These are phyloP conservation scores for Albophoma yamanashiensis DNA, from an alignment of 2,329 filamentous ascomycete species.

Conservation along the genomic window DNA sequence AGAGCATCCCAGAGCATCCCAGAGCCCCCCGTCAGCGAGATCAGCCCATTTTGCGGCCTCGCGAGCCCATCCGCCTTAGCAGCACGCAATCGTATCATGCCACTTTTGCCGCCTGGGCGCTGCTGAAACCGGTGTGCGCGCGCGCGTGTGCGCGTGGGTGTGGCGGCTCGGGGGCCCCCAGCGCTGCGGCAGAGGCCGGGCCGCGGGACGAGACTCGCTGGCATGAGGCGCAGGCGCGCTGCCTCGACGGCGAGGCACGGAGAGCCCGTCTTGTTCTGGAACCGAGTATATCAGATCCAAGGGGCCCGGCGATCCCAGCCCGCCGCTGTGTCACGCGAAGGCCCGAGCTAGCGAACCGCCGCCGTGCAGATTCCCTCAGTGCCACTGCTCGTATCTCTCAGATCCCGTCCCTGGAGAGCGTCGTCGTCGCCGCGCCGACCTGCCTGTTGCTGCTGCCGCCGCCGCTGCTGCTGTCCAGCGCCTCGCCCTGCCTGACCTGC, in stretches of 20 bases:
- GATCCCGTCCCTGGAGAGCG: background rate
- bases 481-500: too few species aligned
- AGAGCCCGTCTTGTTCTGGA: background rate
- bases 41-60: constrained; percentile 25
- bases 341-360: background rate
- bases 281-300: background rate
- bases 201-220: background rate
- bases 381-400: background rate
- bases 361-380: background rate
- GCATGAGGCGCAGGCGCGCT: background rate
- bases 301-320: background rate
- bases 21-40: constrained; percentile 10
- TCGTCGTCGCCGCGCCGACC: background rate
- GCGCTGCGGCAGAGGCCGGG: background rate
- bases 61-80: constrained; percentile 16
- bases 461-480: background rate
- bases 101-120: constrained; percentile 15
- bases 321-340: background rate
- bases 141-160: background rate
- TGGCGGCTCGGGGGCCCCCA: background rate
- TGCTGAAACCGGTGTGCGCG: background rate
- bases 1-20: too few species aligned
- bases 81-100: constrained; percentile 22
- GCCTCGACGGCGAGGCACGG: background rate
- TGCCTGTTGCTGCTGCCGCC: background rate